These are phyloP conservation scores for Barnettozyma californica DNA, from an alignment of 805 yeast species.

Conservation along the genomic window DNA sequence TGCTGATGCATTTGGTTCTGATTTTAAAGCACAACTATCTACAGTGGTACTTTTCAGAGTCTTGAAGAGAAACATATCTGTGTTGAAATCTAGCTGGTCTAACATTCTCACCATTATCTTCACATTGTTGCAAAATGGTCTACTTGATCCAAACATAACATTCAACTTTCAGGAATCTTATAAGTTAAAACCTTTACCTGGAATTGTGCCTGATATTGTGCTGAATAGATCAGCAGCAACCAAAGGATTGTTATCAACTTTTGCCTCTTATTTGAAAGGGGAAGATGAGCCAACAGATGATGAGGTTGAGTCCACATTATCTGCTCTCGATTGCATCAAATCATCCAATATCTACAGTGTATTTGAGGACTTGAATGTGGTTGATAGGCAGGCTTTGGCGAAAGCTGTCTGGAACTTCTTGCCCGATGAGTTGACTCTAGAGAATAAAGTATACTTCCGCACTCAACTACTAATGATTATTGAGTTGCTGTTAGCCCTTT, in stretches of 20 bases:
- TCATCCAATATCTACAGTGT: conserved; percentile 58
- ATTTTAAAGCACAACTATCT: conserved; percentile 87
- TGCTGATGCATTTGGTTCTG: conserved; percentile 81
- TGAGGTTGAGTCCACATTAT: conserved; percentile 80
- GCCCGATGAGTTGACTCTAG: conserved; percentile 28
- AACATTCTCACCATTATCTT: conserved; percentile 54
- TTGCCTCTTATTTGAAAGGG: conserved; percentile 88
- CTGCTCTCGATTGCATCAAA: conserved; percentile 77
- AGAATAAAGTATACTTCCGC: conserved; percentile 23
- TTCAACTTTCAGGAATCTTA: conserved; percentile 56
- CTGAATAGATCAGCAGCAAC: conserved; percentile 59
- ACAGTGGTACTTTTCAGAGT: conserved; percentile 81
- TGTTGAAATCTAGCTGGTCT: conserved; percentile 48
- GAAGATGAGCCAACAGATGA: conserved; percentile 95
- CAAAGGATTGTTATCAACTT: conserved; percentile 82
- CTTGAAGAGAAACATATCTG: conserved; percentile 49
- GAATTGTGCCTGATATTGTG: conserved; percentile 61
- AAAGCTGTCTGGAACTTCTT: conserved; percentile 30
- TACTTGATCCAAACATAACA: conserved; percentile 62
- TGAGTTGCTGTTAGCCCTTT: conserved; percentile 31
- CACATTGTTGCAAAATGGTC: conserved; percentile 64
- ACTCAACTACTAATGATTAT: conserved; percentile 36
- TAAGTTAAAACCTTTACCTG: conserved; percentile 48
- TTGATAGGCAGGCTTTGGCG: conserved; percentile 18
- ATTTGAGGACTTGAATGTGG: conserved; percentile 39